These are phyloP conservation scores for Malus asiatica DNA, from an alignment of 306 rosid species.

Conservation along the genomic window DNA sequence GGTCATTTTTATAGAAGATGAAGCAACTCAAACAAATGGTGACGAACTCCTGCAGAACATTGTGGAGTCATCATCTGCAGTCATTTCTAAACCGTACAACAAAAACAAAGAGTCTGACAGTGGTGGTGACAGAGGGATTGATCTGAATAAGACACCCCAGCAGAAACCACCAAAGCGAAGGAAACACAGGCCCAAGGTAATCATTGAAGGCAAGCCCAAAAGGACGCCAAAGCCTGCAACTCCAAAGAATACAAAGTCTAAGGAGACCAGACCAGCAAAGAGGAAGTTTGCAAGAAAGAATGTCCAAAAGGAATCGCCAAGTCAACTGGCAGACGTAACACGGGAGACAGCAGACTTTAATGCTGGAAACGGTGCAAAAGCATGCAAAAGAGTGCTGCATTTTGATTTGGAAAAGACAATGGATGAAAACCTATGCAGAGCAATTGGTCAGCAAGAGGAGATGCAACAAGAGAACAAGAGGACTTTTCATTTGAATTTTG, in stretches of 20 bases:
- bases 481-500: slow-evolving; percentile 14
- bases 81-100: slow-evolving; percentile 25
- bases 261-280: slow-evolving; percentile 45
- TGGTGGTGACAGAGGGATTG: slow-evolving; percentile 35
- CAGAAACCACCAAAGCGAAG: slow-evolving; percentile 58
- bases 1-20: slow-evolving; percentile 29
- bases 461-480: slow-evolving; percentile 22
- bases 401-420: slow-evolving; percentile 49
- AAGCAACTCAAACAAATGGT: slow-evolving; percentile 31
- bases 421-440: slow-evolving; percentile 27
- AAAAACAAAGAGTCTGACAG: slow-evolving; percentile 30
- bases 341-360: slow-evolving; percentile 19
- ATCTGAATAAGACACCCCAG: slow-evolving; percentile 66
- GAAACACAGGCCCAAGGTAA: slow-evolving; percentile 93
- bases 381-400: slow-evolving; percentile 53
- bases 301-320: slow-evolving; percentile 32
- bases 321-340: slow-evolving; percentile 30
- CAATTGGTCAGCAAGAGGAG: slow-evolving; percentile 32
- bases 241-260: slow-evolving; percentile 24
- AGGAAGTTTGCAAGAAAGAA: slow-evolving; percentile 49
- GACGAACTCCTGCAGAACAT: slow-evolving; percentile 53
- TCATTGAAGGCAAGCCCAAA: slow-evolving; percentile 59
- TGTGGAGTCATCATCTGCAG: slow-evolving; percentile 56
- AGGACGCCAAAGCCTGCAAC: slow-evolving; percentile 39
- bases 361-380: slow-evolving; percentile 25